A percentile compares a stretch with the other conserved stretches of the same genome.
phyloP scores from a whole-genome alignment of 1,139 yeast genomes.

The Lodderomyces parapsilosis region DNA sequence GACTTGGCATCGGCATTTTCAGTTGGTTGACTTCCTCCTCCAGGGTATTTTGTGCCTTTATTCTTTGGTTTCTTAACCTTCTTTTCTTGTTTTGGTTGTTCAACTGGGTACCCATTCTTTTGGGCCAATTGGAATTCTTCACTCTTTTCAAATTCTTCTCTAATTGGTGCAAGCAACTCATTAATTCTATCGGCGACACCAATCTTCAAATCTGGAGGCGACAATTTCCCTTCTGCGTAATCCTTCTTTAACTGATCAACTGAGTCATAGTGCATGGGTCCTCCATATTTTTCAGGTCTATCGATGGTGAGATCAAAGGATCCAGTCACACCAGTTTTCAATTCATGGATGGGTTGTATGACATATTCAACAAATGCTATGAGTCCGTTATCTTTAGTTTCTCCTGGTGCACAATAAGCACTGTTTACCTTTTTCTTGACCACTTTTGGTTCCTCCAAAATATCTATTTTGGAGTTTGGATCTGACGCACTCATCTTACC shows the following conservation, averaged over 20 bases:
- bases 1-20: conserved; percentile 13
- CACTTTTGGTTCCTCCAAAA: conserved; percentile 82
- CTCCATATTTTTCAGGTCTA: conserved; percentile 97
- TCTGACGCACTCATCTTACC: conserved; percentile 99
- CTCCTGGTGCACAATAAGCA: conserved; percentile 97
- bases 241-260: conserved; percentile 72
- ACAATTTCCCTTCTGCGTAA: conserved; percentile 66
- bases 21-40: conserved; percentile 31
- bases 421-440: conserved; percentile 88
- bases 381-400: conserved; percentile 85
- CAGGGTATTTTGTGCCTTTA: conserved; percentile 86
- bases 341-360: conserved; percentile 79
- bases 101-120: conserved; percentile 82
- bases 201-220: conserved; percentile 91
- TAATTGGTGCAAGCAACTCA: conserved; percentile 77
- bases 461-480: conserved; percentile 94
- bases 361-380: conserved; percentile 84
- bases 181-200: conserved; percentile 89
- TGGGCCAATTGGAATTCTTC: conserved; percentile 76
- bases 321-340: conserved; percentile 55
- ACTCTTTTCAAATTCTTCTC: conserved; percentile 60
- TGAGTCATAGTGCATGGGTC: conserved; percentile 71
- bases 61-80: conserved; percentile 73
- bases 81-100: conserved; percentile 58
- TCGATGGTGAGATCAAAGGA: conserved; percentile 67